These are phyloP conservation scores for Plasmodium gallinaceum DNA, from an alignment of 169 alveolate genomes.

Conservation along the genomic window DNA sequence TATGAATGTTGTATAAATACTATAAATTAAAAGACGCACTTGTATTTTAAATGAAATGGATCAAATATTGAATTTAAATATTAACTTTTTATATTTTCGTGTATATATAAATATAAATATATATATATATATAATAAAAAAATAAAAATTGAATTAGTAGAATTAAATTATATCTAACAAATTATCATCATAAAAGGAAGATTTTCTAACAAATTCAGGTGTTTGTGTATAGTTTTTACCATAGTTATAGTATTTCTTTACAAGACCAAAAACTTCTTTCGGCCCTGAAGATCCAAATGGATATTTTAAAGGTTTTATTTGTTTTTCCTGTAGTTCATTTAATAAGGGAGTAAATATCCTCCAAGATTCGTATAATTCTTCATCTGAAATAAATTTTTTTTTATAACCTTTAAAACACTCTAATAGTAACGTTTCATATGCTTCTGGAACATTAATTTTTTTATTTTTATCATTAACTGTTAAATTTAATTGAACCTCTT, in stretches of 20 bases:
- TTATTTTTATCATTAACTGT: constrained; percentile 77
- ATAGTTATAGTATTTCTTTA: constrained; percentile 75
- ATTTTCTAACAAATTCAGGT: constrained; percentile 55
- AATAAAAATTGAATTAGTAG: no score
- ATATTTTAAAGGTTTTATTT: constrained; percentile 80
- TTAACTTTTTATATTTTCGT: no score
- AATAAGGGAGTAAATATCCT: constrained; percentile 85
- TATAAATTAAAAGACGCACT: no score
- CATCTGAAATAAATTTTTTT: constrained; percentile 81
- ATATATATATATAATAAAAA: no score
- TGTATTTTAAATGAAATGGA: no score
- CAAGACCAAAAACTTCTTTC: constrained; percentile 76
- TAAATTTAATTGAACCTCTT: constrained; percentile 80
- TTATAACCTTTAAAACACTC: constrained; percentile 80
- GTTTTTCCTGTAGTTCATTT: constrained; percentile 77
- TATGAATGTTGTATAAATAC: no score
- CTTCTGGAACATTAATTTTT: constrained; percentile 80
- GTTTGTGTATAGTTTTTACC: constrained; percentile 74
- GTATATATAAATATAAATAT: no score
- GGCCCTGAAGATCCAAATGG: constrained; percentile 85
- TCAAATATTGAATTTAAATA: no score
- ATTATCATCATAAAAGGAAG: constrained; percentile 61
- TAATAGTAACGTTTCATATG: constrained; percentile 82
- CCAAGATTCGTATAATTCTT: constrained; percentile 85
- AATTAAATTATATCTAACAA: constrained; percentile 34